Base-by-base conservation (phyloP, 1,139 yeast species). In the Blastobotrys elegans region DNA sequence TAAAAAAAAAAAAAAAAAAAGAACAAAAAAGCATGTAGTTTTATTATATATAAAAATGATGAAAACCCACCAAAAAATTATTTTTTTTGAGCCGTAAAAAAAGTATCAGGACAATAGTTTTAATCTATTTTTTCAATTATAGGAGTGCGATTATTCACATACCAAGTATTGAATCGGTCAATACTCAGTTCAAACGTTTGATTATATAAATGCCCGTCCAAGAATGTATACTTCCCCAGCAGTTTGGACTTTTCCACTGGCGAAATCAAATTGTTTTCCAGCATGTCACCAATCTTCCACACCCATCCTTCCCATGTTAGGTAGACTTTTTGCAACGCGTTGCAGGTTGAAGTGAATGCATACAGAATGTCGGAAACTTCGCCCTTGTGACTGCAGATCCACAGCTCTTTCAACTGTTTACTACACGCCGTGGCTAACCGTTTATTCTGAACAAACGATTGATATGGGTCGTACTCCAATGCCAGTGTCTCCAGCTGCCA, bases 261-360 rank as follows among this genome's bases (percentile, higher is more conserved):
- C 17, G 26, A 18, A 1, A 46, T 37, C 38, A 46, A 24, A 21
- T 37, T 22, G 14, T 36, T 16, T 22, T 46, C 48, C 16, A 46
- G 26, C 14, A 46, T 26, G 13, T 31, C 38, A 2, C 48, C 48
- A 36, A 46, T 40, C 39, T 41, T 40, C 48, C 48, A 46, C 16
- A 46, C 48, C 48, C 48, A 46, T 11, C 48, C 48, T 32, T 46
- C 45, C 48, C 48, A 46, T 14, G 48, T 46, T 24, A 46, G 33
- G 24, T 46, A 46, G 8, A 46, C 35, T 20, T 30, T 30, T n/a
- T 40, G 10, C 17, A 46, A 41, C 14, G 16, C 24, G 7, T 21
- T 5, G 29, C 48, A 46, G 8, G 26, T 46, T 24, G 44, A 41
- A 4, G 44, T 41, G 32, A 22, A 46, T 13, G 45, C 40, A 24